A percentile compares a stretch with the other conserved stretches of the same genome.
Evolutionary conservation across 345 rosid genomes (phyloP).

Genomic region (Chamaenerion angustifolium): DNA sequence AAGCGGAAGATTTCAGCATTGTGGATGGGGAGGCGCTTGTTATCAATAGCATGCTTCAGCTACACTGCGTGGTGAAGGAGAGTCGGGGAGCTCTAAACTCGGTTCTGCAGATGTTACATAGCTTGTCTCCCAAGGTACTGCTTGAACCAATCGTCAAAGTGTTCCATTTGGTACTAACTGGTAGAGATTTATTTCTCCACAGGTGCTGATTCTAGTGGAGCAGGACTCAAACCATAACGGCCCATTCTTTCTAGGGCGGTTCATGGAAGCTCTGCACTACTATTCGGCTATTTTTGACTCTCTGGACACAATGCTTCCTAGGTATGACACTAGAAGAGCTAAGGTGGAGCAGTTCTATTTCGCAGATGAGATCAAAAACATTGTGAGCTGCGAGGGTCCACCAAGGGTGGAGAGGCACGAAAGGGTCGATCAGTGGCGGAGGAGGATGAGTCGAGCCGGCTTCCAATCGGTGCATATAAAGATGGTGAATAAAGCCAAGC

Average conservation of each 20-base stretch:
- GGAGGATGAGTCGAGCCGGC: constrained; percentile 50
- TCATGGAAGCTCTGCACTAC: constrained; percentile 57
- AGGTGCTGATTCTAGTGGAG: constrained; percentile 26
- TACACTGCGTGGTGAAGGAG: constrained; percentile 41
- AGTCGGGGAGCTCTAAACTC: constrained; percentile 38
- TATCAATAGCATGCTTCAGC: constrained; percentile 31
- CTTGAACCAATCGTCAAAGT: no score
- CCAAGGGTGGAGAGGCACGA: constrained; percentile 45
- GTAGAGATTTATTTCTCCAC: constrained; percentile 10
- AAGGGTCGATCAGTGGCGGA: constrained; percentile 38
- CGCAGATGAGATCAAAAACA: constrained; percentile 51
- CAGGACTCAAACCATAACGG: constrained; percentile 41
- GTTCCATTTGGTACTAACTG: no score
- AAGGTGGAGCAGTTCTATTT: constrained; percentile 47
- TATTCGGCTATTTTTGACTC: constrained; percentile 48
- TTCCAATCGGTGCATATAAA: constrained; percentile 22
- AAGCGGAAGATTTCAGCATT: constrained; percentile 11
- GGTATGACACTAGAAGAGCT: constrained; percentile 38
- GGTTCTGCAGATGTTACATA: constrained; percentile 17
- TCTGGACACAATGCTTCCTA: constrained; percentile 37
- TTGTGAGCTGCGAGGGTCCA: constrained; percentile 42
- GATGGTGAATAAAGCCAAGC: constrained; percentile 23
- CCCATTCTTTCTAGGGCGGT: constrained; percentile 46
- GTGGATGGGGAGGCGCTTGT: constrained; percentile 19
- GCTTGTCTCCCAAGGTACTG: constrained; percentile 19